Base-by-base conservation (phyloP, 495 filamentous ascomycete species). In the Neurospora sp. region DNA sequence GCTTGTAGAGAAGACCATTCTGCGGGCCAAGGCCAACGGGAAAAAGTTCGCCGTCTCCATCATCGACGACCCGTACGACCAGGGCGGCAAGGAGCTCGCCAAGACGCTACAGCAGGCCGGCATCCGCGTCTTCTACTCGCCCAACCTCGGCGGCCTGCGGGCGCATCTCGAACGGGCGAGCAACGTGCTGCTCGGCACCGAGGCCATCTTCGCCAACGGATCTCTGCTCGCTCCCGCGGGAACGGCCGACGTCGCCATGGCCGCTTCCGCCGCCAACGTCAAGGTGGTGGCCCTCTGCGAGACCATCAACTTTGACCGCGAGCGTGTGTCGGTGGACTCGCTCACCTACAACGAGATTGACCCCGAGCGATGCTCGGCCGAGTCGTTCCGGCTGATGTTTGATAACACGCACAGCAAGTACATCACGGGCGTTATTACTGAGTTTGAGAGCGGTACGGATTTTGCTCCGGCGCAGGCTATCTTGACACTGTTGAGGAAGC, bases 341-440 rank as follows among this genome's bases (percentile, higher is more conserved):
- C 94, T 99, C 75, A 94, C 96, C 31, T 90, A 91, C 71, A 98
- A 99, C 81, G 96, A 99, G 84, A 90, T 98, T 73, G 94, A 90
- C 38, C 88, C 88, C 0, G 84, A 86, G 74, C 75, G 81, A 31
- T 80, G 80, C 77, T 80, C 84, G 16, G 76, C 79, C 54, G 90
- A 93, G 77, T 84, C 92, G 8, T 89, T 96, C 73, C 93, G 97
- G 77, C 85, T 97, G 74, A 88, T 98, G 87, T 98, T 94, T 76
- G 96, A 99, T 83, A 93, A 95, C 46, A 98, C 96, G 12, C 93
- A 92, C n/a, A 92, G 92, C 5, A 91, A 93, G 73, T 95, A 92
- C 75, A 90, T 98, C 69, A 89, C 92, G 40, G 92, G 94, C 83
- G 90, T 98, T 35, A 88, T 98, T 35, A 97, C 94, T 3, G 96